Conservation (phyloP, 2,329 filamentous ascomycete species). For the Aureobasidium sp. region DNA sequence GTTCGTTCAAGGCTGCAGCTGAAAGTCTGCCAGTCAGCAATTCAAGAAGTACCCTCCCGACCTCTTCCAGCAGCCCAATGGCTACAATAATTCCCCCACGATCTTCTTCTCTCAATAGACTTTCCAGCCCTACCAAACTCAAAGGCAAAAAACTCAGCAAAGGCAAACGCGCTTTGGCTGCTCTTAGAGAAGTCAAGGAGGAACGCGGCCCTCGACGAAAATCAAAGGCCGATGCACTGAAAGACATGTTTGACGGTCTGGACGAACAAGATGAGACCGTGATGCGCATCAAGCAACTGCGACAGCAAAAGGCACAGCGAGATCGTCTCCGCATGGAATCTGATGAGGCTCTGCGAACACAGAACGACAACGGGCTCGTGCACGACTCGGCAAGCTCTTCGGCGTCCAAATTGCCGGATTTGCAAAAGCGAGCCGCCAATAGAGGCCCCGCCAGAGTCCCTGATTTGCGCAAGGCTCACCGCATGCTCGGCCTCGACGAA, state of each 20-base stretch:
- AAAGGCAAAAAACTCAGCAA: slow-evolving; percentile 10
- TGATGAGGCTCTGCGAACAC: slow-evolving; percentile 8
- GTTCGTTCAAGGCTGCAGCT: neutral
- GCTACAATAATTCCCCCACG: neutral
- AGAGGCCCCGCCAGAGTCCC: slow-evolving; percentile 17
- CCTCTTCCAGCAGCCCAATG: neutral
- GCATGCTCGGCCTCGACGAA: slow-evolving; percentile 32
- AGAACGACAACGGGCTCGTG: neutral
- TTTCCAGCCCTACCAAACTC: neutral
- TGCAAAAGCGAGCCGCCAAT: slow-evolving; percentile 9
- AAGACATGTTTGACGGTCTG: slow-evolving; percentile 24
- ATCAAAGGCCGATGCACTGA: slow-evolving; percentile 23
- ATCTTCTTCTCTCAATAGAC: slow-evolving; percentile 7
- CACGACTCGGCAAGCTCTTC: slow-evolving; percentile 5
- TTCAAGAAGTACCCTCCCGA: neutral
- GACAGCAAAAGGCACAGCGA: slow-evolving; percentile 45
- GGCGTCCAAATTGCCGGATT: neutral
- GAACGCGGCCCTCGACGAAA: slow-evolving; percentile 17
- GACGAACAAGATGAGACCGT: slow-evolving; percentile 46
- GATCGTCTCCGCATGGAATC: slow-evolving; percentile 38
- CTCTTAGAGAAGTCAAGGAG: slow-evolving; percentile 20
- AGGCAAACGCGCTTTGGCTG: slow-evolving; percentile 20
- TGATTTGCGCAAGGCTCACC: slow-evolving; percentile 34
- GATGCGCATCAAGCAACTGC: slow-evolving; percentile 51
- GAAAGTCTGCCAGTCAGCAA: neutral